Percentiles rank a stretch among this genome's conserved stretches.
Conservation (phyloP, 2,329 filamentous ascomycete genomes). For the Sporothrix brasiliensis region DNA sequence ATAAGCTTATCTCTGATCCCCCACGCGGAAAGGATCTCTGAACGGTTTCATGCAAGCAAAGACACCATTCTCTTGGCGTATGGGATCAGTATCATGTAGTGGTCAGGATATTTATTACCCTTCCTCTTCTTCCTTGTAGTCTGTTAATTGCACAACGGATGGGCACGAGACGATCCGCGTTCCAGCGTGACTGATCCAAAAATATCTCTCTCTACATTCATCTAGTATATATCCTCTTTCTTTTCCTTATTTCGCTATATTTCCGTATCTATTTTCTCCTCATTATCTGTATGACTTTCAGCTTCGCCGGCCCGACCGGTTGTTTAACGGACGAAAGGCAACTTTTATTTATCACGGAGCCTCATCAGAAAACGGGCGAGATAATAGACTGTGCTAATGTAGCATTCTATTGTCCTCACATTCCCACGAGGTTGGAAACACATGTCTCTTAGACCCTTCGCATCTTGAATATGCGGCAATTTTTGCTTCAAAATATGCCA, state of each 20-base stretch:
- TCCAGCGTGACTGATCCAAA: not conserved
- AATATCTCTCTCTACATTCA: not conserved
- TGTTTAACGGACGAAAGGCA: conserved; percentile 35
- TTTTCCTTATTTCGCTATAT: not conserved
- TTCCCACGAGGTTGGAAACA: no score
- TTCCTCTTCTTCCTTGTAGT: not conserved
- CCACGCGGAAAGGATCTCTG: conserved; percentile 21
- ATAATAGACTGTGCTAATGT: not conserved
- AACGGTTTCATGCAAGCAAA: not conserved
- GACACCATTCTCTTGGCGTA: conserved; percentile 1
- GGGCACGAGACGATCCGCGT: conserved; percentile 7
- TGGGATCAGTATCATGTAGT: not conserved
- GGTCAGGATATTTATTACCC: not conserved
- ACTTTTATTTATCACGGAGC: conserved; percentile 25
- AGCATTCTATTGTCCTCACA: not conserved
- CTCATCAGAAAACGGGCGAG: not conserved
- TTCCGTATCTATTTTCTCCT: not conserved
- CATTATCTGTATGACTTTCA: not conserved
- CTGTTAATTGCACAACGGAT: not conserved
- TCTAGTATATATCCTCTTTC: conserved; percentile 1
- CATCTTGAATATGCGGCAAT: not conserved
- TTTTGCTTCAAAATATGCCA: no score
- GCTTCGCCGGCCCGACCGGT: conserved; percentile 36
- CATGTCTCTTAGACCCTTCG: no score
- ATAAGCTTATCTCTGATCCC: conserved; percentile 16